These are phyloP conservation scores for Mycena rosella DNA, from an alignment of 768 basidiomycete species.

Conservation along the genomic window DNA sequence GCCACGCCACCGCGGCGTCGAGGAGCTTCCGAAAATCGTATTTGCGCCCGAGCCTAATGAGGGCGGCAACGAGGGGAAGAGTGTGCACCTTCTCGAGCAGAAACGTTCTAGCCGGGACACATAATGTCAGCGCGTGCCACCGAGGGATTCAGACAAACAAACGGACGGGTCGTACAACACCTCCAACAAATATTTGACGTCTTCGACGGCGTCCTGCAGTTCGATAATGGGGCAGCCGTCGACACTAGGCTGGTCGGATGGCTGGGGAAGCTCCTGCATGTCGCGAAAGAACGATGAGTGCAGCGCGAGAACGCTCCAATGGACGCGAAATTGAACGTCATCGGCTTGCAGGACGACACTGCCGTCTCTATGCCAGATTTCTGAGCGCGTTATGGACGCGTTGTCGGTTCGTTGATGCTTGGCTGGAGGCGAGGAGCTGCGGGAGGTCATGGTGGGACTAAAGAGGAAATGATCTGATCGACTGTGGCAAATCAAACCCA, in stretches of 20 bases:
- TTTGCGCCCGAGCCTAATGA: constrained; percentile 22
- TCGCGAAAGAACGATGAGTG: constrained; percentile 44
- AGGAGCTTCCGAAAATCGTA: constrained; percentile 12
- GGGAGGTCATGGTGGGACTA: not conserved
- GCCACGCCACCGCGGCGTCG: not conserved
- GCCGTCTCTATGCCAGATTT: constrained; percentile 17
- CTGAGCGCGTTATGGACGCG: constrained; percentile 6
- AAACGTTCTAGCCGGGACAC: not conserved
- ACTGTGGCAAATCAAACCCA: no score
- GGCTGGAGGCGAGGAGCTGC: constrained; percentile 19
- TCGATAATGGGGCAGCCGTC: constrained; percentile 24
- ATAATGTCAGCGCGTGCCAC: not conserved
- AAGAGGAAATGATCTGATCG: no score
- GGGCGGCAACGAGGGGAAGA: not conserved
- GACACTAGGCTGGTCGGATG: not conserved
- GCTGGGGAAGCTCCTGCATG: constrained; percentile 41
- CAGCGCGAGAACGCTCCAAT: constrained; percentile 36
- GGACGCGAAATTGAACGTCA: not conserved
- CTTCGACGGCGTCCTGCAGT: not conserved
- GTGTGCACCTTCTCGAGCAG: not conserved
- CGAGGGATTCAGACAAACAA: not conserved
- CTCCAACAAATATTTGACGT: constrained; percentile 1
- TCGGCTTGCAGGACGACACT: constrained; percentile 1
- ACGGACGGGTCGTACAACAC: constrained; percentile 22
- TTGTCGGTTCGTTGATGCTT: constrained; percentile 11